A percentile compares a stretch with the other conserved stretches of the same genome.
Evolutionary conservation across 1,139 yeast species (phyloP).

Genomic region (Sugiyamaella japonica): DNA sequence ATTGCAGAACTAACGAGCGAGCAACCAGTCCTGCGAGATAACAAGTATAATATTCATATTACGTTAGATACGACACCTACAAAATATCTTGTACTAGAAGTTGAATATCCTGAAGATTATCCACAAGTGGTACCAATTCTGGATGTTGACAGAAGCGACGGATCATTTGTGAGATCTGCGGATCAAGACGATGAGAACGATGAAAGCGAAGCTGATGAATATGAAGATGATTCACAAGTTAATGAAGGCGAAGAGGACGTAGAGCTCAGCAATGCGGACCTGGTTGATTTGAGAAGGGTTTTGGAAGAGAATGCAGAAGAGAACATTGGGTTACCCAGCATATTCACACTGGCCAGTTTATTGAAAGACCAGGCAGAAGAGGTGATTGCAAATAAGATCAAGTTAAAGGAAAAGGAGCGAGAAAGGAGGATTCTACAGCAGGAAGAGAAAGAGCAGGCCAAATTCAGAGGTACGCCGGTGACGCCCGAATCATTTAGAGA

Average conservation of each 20-base stretch:
- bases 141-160: slow-evolving; percentile 45
- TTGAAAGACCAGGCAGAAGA: slow-evolving; percentile 80
- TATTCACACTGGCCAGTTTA: slow-evolving; percentile 73
- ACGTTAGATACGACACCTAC: slow-evolving; percentile 63
- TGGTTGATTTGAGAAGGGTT: slow-evolving; percentile 49
- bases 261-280: slow-evolving; percentile 33
- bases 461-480: slow-evolving; percentile 73
- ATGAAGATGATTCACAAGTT: slow-evolving; percentile 17
- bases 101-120: slow-evolving; percentile 67
- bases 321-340: slow-evolving; percentile 81
- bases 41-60: slow-evolving; percentile 41
- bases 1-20: not conserved
- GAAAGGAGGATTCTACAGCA: slow-evolving; percentile 58
- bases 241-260: slow-evolving; percentile 30
- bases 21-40: slow-evolving; percentile 12
- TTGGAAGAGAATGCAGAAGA: slow-evolving; percentile 57
- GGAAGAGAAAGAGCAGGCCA: slow-evolving; percentile 73
- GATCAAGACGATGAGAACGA: slow-evolving; percentile 46
- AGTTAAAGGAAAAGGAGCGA: slow-evolving; percentile 55
- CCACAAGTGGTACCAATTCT: slow-evolving; percentile 70
- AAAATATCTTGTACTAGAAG: slow-evolving; percentile 49
- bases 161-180: slow-evolving; percentile 38
- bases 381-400: slow-evolving; percentile 57
- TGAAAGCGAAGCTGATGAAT: slow-evolving; percentile 40
- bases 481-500: slow-evolving; percentile 65